These are phyloP conservation scores for Fonsecaea pedrosoi DNA, from an alignment of 2,329 filamentous ascomycete species.

Conservation along the genomic window DNA sequence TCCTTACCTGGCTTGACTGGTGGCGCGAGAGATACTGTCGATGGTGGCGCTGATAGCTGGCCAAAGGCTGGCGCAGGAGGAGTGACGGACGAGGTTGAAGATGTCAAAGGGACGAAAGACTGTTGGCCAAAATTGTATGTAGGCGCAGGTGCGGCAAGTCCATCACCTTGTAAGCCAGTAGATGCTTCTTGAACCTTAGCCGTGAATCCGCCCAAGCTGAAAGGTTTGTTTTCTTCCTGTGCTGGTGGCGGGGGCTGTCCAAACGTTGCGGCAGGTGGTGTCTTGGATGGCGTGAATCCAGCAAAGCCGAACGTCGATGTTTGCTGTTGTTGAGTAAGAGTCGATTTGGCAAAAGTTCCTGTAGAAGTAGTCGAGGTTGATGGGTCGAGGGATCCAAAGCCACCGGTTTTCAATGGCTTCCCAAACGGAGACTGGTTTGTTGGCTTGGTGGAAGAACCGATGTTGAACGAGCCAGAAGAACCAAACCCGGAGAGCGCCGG, in stretches of 20 bases:
- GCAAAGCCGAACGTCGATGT: constrained; percentile 8
- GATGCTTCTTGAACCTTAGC: neutral
- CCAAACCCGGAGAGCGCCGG: neutral
- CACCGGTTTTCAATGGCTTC: constrained; percentile 10
- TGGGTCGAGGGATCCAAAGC: constrained; percentile 17
- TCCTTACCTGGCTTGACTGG: constrained; percentile 16
- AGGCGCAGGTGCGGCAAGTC: neutral
- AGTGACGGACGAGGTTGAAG: neutral
- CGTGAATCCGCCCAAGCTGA: constrained; percentile 1
- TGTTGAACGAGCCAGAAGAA: neutral
- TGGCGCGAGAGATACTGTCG: constrained; percentile 2
- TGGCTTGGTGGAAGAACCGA: neutral
- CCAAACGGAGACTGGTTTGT: constrained; percentile 16
- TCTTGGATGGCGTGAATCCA: constrained; percentile 3
- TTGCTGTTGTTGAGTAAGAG: constrained; percentile 7
- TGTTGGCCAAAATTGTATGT: neutral
- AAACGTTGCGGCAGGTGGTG: constrained; percentile 2
- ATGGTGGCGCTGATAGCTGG: neutral
- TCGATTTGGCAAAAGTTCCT: constrained; percentile 17
- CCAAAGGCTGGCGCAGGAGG: constrained; percentile 1
- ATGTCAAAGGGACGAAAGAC: neutral
- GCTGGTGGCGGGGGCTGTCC: neutral
- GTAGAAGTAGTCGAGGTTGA: constrained; percentile 3
- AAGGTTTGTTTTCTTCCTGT: constrained; percentile 1
- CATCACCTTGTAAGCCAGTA: neutral